Evolutionary conservation across 1,284 basidiomycete genomes (phyloP).

Genomic region (Cryptococcus floricola): DNA sequence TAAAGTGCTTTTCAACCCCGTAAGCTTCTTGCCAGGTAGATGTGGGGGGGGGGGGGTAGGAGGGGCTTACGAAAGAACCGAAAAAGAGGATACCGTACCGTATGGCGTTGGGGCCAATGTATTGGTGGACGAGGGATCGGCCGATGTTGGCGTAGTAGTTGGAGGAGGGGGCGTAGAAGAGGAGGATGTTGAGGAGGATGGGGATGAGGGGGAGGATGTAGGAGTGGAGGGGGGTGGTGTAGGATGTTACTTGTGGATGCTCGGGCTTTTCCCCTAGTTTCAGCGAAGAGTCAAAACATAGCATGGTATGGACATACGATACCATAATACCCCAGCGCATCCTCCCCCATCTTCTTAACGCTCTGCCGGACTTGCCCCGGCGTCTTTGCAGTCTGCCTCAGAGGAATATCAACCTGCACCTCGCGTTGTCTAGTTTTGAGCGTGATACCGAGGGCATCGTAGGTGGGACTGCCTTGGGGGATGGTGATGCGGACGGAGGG

Average conservation of each 20-base stretch:
- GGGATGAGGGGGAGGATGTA: conserved; percentile 1
- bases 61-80: no score
- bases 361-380: conserved; percentile 3
- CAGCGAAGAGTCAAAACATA: background rate
- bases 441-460: conserved; percentile 9
- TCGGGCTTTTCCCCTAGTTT: conserved; percentile 1
- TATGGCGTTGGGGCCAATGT: conserved; percentile 16
- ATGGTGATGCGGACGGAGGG: conserved; percentile 4
- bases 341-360: conserved; percentile 9
- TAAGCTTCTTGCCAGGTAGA: background rate
- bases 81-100: conserved; percentile 7
- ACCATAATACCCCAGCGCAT: conserved; percentile 12
- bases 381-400: background rate
- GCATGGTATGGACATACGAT: conserved; percentile 13
- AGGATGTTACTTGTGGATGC: conserved; percentile 9
- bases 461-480: conserved; percentile 5
- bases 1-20: conserved; percentile 12
- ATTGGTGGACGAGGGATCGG: conserved; percentile 5
- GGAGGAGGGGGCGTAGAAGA: conserved; percentile 4
- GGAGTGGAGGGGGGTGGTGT: conserved; percentile 1
- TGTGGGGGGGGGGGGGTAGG: no score
- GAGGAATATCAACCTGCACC: conserved; percentile 13
- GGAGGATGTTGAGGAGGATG: conserved; percentile 6
- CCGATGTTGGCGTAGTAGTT: conserved; percentile 2
- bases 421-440: conserved; percentile 7